These are phyloP conservation scores for Botrytis tulipae DNA, from an alignment of 2,329 filamentous ascomycete species.

Conservation along the genomic window DNA sequence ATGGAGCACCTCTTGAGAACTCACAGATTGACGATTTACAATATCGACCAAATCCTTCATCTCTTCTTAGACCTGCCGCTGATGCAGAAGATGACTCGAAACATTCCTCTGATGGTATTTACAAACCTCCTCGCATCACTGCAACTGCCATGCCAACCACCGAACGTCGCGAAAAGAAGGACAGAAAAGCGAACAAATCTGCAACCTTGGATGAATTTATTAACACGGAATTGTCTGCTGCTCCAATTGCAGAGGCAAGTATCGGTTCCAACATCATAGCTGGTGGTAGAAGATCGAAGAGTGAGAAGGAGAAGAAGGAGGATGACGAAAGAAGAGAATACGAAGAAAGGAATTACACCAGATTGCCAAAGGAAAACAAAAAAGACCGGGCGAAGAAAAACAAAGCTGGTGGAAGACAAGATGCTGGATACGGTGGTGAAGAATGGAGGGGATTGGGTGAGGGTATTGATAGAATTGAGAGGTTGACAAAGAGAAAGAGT, in stretches of 20 bases:
- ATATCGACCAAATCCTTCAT: conserved; percentile 59
- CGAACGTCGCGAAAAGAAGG: conserved; percentile 49
- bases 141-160: conserved; percentile 77
- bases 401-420: conserved; percentile 45
- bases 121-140: conserved; percentile 84
- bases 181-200: conserved; percentile 67
- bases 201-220: conserved; percentile 91
- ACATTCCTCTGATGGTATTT: conserved; percentile 64
- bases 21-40: conserved; percentile 56
- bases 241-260: conserved; percentile 80
- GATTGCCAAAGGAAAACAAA: conserved; percentile 82
- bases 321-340: conserved; percentile 81
- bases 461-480: conserved; percentile 81
- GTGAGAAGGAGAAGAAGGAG: conserved; percentile 68
- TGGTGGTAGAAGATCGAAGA: conserved; percentile 77
- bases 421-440: conserved; percentile 78
- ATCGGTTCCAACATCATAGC: conserved; percentile 86
- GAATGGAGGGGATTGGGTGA: conserved; percentile 87
- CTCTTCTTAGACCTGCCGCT: conserved; percentile 38
- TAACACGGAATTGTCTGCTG: conserved; percentile 74
- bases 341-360: conserved; percentile 89
- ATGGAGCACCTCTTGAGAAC: conserved; percentile 30
- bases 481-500: conserved; percentile 70
- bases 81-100: conserved; percentile 35
- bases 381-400: conserved; percentile 69